A percentile compares a stretch with the other conserved stretches of the same genome.
Evolutionary conservation across 2,329 filamentous ascomycete genomes (phyloP).

Genomic region (Cryphonectria japonica): DNA sequence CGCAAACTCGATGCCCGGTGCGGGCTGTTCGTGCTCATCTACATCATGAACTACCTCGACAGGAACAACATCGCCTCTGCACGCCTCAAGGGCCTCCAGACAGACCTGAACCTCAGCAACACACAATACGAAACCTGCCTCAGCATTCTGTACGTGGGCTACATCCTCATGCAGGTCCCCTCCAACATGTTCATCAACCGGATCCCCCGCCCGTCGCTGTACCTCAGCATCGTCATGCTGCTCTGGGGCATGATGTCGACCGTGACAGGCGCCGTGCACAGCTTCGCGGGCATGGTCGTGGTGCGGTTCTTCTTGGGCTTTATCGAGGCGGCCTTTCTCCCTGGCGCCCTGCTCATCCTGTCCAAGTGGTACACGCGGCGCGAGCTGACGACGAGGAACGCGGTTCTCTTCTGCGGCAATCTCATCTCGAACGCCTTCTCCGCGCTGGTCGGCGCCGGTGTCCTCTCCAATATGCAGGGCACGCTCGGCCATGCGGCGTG

Average conservation of each 20-base stretch:
- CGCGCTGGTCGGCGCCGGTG: slow-evolving; percentile 61
- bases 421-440: slow-evolving; percentile 65
- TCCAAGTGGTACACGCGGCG: slow-evolving; percentile 70
- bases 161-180: slow-evolving; percentile 66
- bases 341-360: slow-evolving; percentile 65
- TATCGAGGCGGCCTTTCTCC: slow-evolving; percentile 67
- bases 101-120: slow-evolving; percentile 59
- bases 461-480: slow-evolving; percentile 61
- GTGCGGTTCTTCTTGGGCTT: slow-evolving; percentile 65
- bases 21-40: slow-evolving; percentile 73
- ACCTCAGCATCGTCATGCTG: slow-evolving; percentile 56
- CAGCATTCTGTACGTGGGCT: slow-evolving; percentile 68
- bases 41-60: slow-evolving; percentile 73
- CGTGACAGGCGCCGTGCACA: slow-evolving; percentile 54
- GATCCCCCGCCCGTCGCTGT: slow-evolving; percentile 54
- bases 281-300: slow-evolving; percentile 58
- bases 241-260: slow-evolving; percentile 66
- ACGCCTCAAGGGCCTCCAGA: slow-evolving; percentile 65
- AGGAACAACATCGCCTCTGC: slow-evolving; percentile 72
- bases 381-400: slow-evolving; percentile 58
- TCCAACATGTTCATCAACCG: slow-evolving; percentile 62
- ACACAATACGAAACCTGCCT: slow-evolving; percentile 67
- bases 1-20: slow-evolving; percentile 73
- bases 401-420: slow-evolving; percentile 62
- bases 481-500: slow-evolving; percentile 58